phyloP scores from a whole-genome alignment of 768 basidiomycete genomes.

The Pholiota microspora region DNA sequence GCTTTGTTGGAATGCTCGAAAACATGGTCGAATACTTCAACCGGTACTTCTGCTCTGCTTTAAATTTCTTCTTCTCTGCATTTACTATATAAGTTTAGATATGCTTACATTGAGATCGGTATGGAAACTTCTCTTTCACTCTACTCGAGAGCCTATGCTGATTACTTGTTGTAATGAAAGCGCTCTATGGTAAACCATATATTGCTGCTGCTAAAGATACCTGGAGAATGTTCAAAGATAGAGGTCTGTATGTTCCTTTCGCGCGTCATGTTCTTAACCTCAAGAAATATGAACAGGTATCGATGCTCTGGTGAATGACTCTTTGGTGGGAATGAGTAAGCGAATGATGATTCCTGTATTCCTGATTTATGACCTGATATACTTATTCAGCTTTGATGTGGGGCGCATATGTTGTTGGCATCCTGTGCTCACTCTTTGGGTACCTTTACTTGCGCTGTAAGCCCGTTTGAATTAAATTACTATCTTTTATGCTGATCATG shows the following conservation, averaged over 20 bases:
- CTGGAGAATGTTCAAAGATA: conserved; percentile 73
- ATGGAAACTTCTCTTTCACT: conserved; percentile 10
- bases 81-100: conserved; percentile 48
- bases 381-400: conserved; percentile 57
- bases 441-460: conserved; percentile 74
- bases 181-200: conserved; percentile 84
- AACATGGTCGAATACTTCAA: conserved; percentile 78
- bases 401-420: conserved; percentile 78
- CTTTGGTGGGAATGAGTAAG: conserved; percentile 75
- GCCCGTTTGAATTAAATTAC: conserved; percentile 21
- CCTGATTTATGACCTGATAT: not conserved
- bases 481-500: not conserved
- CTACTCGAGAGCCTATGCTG: not conserved
- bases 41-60: conserved; percentile 34
- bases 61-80: not conserved
- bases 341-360: not conserved
- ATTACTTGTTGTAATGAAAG: conserved; percentile 33
- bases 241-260: too few species aligned
- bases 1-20: conserved; percentile 73
- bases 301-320: conserved; percentile 82
- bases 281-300: too few species aligned
- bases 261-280: too few species aligned
- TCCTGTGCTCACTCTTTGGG: conserved; percentile 70
- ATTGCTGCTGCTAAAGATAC: conserved; percentile 81
- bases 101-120: conserved; percentile 85